Percentiles rank a stretch among this genome's conserved stretches.
These are phyloP conservation scores for Aspergillus costaricaensis DNA, from an alignment of 2,329 filamentous ascomycete species.

Conservation along the genomic window DNA sequence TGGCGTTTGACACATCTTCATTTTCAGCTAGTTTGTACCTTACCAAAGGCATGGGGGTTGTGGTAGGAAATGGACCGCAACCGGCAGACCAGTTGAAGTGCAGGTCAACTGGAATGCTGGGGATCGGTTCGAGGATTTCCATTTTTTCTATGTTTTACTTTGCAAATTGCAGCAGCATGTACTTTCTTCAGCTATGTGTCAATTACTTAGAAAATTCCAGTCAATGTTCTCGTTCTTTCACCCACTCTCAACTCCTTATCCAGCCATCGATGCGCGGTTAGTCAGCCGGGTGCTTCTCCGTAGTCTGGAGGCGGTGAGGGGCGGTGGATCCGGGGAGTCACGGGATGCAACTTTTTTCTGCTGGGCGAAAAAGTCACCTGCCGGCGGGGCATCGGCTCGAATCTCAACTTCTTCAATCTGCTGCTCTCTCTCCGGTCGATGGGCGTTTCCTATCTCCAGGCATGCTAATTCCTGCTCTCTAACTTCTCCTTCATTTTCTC, in stretches of 20 bases:
- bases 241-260: background rate
- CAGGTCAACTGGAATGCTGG: conserved; percentile 39
- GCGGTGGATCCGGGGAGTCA: conserved; percentile 12
- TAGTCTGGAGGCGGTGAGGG: conserved; percentile 17
- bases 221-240: background rate
- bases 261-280: background rate
- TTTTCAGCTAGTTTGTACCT: conserved; percentile 24
- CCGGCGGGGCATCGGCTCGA: conserved; percentile 14
- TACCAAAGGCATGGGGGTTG: background rate
- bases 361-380: conserved; percentile 20
- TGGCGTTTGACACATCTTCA: conserved; percentile 34
- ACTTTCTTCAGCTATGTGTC: background rate
- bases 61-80: conserved; percentile 7
- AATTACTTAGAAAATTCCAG: background rate
- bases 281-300: background rate
- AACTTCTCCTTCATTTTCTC: too few species aligned
- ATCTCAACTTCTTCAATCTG: conserved; percentile 5
- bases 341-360: conserved; percentile 20
- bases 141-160: background rate
- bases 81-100: conserved; percentile 38
- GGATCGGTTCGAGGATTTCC: background rate
- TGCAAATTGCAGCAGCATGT: conserved; percentile 1
- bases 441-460: background rate
- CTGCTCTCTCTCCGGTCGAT: background rate
- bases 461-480: background rate